Percentiles rank a stretch among this genome's conserved stretches.
phyloP scores from a whole-genome alignment of 192 early-diverging fungal genomes.

The Jimgerdemannia lactiflua region DNA sequence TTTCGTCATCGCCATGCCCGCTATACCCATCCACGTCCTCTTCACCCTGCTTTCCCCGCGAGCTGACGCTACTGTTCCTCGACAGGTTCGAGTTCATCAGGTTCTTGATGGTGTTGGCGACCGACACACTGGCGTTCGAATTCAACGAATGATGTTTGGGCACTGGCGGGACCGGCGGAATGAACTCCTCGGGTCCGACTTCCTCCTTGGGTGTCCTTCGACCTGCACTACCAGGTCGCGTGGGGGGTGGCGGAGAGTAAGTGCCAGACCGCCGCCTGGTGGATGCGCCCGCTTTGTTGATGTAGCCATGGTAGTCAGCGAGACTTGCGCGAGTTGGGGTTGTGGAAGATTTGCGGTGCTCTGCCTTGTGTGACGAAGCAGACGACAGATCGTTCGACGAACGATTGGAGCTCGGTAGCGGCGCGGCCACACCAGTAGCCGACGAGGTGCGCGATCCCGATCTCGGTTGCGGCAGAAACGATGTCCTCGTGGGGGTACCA shows the following conservation, averaged over 20 bases:
- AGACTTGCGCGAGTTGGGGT: not conserved
- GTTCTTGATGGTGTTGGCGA: not conserved
- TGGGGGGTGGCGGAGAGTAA: not conserved
- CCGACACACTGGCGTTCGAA: not conserved
- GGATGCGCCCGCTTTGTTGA: not conserved
- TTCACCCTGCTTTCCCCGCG: not conserved
- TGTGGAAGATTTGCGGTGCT: not conserved
- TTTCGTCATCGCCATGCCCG: not conserved
- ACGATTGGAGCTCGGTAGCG: not conserved
- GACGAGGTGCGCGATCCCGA: not conserved
- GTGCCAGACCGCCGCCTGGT: not conserved
- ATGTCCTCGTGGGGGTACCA: not conserved
- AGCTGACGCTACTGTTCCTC: not conserved
- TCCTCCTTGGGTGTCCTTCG: not conserved
- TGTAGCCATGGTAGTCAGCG: conserved; percentile 2
- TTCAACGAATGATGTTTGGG: conserved; percentile 22
- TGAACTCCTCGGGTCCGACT: not conserved
- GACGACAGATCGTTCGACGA: not conserved
- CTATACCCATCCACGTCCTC: not conserved
- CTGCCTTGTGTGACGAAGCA: not conserved
- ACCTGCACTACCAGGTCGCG: not conserved
- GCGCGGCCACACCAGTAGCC: not conserved
- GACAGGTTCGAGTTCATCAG: not conserved
- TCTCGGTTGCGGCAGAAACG: not conserved
- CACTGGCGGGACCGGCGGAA: conserved; percentile 28